Evolutionary conservation across 352 stramenopile species (phyloP), one percentile per base, ranked within the genome.

Genomic region (Bremia lactucae): DNA sequence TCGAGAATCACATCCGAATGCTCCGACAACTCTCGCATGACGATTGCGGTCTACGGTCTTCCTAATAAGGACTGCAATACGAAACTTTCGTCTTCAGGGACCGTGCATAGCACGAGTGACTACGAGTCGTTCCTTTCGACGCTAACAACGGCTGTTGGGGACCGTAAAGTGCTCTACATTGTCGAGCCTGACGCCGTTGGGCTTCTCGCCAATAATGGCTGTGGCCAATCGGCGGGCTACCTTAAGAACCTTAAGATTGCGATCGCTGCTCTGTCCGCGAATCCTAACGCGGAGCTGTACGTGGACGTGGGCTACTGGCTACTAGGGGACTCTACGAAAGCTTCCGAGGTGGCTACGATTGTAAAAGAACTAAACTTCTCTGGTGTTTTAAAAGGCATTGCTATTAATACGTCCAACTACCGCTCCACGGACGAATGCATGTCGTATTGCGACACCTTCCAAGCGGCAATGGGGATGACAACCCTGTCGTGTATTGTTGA

Each of bases 331-430:
- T 11, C 46, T 6, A 52, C 41, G 1, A 59, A 15, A 4, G 40
- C 50, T 2, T 16, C 47, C 1, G 52, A 49, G 10, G 49, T 82
- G 6, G 66, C 59, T 3, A 45, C 42, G 0, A 52, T 56, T 5
- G 55, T 83, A 53, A 63, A 67, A 43, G 31, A 72, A 19, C 41
- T 87, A 20, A 31, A 39, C 0, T 26, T 23, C 0, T 59, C 46
- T n/a, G 65, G 66, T 1, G 46, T 50, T 25, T 33, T 87, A 24
- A 78, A 81, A 39, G 74, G 74, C 7, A 67, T 87, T 20, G 63
- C 72, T 15, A 65, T 87, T 40, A 87, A 87, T 62, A 84, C 74
- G 19, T 81, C 71, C 19, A 87, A 87, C 59, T 87, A 82, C 39
- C 68, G 68, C 35, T 68, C 69, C 2, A 83, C 62, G 29, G 20